Evolutionary conservation across 768 basidiomycete species (phyloP).

Genomic region (Clitopilus passeckerianus): DNA sequence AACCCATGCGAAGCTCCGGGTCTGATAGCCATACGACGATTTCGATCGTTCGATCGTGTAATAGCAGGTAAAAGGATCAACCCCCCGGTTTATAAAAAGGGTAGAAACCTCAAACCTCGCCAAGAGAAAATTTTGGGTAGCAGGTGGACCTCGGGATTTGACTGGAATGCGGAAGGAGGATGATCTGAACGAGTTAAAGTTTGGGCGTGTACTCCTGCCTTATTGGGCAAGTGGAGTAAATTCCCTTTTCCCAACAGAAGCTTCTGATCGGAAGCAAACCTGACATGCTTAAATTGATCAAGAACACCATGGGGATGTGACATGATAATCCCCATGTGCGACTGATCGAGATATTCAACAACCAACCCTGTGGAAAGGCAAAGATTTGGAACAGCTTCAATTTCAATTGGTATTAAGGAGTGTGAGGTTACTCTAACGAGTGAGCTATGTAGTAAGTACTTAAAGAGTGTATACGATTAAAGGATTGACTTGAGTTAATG

Average conservation of each 20-base stretch:
- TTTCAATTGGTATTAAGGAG: background rate
- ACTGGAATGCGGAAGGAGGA: background rate
- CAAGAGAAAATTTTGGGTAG: background rate
- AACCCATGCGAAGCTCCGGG: background rate
- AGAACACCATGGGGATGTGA: background rate
- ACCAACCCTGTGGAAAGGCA: background rate
- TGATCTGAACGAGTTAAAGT: background rate
- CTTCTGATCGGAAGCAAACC: conserved; percentile 35
- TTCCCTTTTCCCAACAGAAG: conserved; percentile 26
- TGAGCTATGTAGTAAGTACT: background rate
- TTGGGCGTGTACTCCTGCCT: background rate
- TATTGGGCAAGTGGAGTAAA: conserved; percentile 15
- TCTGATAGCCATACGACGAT: background rate
- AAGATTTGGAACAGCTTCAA: background rate
- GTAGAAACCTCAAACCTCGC: background rate
- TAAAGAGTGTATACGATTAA: background rate
- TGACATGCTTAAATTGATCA: conserved; percentile 1
- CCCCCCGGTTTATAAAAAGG: background rate
- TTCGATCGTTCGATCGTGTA: background rate
- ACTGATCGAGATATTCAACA: conserved; percentile 3
- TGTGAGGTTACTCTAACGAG: background rate
- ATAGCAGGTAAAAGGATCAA: background rate
- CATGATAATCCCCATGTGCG: conserved; percentile 2
- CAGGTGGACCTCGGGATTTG: conserved; percentile 1
- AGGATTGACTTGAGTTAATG: background rate